Conservation (phyloP, 2,329 filamentous ascomycete species). For the Pseudopyricularia javanii region DNA sequence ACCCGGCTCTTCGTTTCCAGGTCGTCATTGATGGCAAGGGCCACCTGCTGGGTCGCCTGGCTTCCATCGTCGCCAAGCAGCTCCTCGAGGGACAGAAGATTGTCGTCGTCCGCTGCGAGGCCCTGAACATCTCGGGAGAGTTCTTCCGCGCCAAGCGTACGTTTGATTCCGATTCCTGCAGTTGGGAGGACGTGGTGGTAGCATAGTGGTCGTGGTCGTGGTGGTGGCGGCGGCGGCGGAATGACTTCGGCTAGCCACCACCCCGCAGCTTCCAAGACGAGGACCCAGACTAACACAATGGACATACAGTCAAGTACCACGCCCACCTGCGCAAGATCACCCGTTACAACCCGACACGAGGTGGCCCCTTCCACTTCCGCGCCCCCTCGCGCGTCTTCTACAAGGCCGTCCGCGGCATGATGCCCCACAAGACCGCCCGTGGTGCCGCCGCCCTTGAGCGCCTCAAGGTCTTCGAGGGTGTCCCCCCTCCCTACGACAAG, state of each 20-base stretch:
- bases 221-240: not conserved
- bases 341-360: constrained; percentile 97
- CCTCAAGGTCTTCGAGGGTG: constrained; percentile 99
- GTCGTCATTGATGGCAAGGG: constrained; percentile 99
- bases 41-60: constrained; percentile 97
- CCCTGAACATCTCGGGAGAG: constrained; percentile 99
- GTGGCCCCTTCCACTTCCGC: constrained; percentile 99
- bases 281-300: constrained; percentile 1
- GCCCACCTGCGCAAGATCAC: constrained; percentile 99
- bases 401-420: constrained; percentile 99
- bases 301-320: constrained; percentile 91
- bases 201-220: not conserved
- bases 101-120: constrained; percentile 96
- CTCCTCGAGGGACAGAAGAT: constrained; percentile 99
- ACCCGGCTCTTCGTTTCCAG: constrained; percentile 31
- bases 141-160: constrained; percentile 99
- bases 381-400: constrained; percentile 99
- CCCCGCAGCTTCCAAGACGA: not conserved
- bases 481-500: constrained; percentile 98
- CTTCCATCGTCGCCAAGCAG: constrained; percentile 97
- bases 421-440: constrained; percentile 98
- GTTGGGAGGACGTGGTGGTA: not conserved
- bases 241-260: not conserved
- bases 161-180: constrained; percentile 29
- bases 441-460: constrained; percentile 93